Percentiles rank a stretch among this genome's conserved stretches.
Conservation (phyloP, 176 grass and related monocot species). For the Saccharum spontaneum region DNA sequence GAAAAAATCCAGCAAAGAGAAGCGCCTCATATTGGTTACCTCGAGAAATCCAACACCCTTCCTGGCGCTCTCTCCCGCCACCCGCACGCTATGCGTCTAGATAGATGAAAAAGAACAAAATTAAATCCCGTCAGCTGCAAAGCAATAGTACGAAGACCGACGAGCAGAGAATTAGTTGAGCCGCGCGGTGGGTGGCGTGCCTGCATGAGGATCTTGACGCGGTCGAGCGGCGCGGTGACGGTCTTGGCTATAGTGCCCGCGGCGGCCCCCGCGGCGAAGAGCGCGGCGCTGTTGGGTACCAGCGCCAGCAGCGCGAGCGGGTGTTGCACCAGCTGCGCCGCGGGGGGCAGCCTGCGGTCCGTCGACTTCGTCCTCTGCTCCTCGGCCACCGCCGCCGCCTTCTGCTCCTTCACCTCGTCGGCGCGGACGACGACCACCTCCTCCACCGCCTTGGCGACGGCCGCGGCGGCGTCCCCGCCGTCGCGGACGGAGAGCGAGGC, state of each 20-base stretch:
- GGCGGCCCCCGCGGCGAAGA: constrained; percentile 75
- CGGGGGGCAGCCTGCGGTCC: constrained; percentile 32
- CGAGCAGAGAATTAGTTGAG: neutral
- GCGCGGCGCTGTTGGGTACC: constrained; percentile 74
- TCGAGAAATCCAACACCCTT: constrained; percentile 73
- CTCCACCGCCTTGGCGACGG: constrained; percentile 16
- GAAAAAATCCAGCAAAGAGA: neutral
- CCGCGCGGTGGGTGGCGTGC: neutral
- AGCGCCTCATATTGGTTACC: constrained; percentile 37
- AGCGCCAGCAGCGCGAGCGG: constrained; percentile 76
- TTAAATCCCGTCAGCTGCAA: neutral
- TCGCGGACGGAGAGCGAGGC: constrained; percentile 51
- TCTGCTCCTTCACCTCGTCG: neutral
- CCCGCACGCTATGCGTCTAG: constrained; percentile 78
- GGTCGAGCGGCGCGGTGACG: constrained; percentile 88
- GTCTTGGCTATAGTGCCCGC: constrained; percentile 83
- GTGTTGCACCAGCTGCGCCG: constrained; percentile 64
- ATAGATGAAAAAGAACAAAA: constrained; percentile 4
- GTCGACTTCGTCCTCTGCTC: neutral
- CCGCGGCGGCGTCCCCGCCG: neutral
- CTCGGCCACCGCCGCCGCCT: neutral
- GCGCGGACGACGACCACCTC: neutral
- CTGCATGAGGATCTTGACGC: constrained; percentile 99
- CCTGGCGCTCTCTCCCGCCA: constrained; percentile 46
- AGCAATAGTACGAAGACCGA: neutral